Base-by-base conservation (phyloP, 805 yeast species). In the Lachancea mirantina region DNA sequence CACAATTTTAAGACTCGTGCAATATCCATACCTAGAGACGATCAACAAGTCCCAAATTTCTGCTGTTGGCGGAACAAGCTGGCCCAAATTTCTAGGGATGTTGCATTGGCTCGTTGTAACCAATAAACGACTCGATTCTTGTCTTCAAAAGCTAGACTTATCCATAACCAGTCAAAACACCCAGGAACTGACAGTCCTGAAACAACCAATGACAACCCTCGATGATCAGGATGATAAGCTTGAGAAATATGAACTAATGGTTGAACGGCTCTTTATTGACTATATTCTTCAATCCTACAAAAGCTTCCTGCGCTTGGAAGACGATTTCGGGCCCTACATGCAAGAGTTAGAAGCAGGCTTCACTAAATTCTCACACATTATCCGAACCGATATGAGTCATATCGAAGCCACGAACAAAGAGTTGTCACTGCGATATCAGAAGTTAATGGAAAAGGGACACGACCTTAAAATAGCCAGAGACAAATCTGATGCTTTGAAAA, bases 41-140 rank as follows among this genome's bases (percentile, higher is more conserved):
- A 76, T 88, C 23, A 83, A 80, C 55, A 78, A 87, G 49, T 79
- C 92, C 1, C 94, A 84, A 51, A 78, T 87, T 23, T 75, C 87
- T 23, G 95, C 95, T 0, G 95, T 84, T 8, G 95, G 95, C 5
- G 94, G 95, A 2, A 76, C 80, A 30, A 77, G 76, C 43, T 87
- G 96, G 96, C 85, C 84, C 8, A 70, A 71, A 6, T 83, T 84
- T 43, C 55, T 87, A 25, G 95, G 92, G 1, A 74, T 88, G 71
- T 60, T 87, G 14, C 77, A 80, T 52, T 87, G 96, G 96, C 53
- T 87, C 27, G 75, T 80, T 4, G 74, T 74, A 42, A 64, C 75
- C 39, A 76, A 66, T 46, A 50, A 40, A 41, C 66, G 62, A 32
- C 55, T 64, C 36, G 74, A 70, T 30, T 48, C 50, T 24, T 36